Evolutionary conservation across 208 protist genomes (phyloP).

Genomic region (Leishmania martiniquensis): DNA sequence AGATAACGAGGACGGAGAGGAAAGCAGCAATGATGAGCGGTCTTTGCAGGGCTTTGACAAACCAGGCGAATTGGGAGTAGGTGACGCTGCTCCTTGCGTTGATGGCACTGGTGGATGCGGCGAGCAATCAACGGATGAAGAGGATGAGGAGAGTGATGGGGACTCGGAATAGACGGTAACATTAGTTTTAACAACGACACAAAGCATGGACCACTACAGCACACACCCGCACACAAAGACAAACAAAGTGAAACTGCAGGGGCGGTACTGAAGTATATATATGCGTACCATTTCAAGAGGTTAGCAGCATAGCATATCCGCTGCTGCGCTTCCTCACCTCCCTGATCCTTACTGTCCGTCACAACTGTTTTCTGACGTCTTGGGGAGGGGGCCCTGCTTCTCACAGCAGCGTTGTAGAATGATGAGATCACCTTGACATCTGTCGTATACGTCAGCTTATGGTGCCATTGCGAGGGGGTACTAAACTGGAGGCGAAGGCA

Average conservation of each 20-base stretch:
- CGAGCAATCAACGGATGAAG: slow-evolving; percentile 8
- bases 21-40: slow-evolving; percentile 12
- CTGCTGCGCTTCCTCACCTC: not conserved
- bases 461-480: not conserved
- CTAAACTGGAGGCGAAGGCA: not conserved
- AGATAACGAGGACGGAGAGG: slow-evolving; percentile 49
- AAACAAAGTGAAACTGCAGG: not conserved
- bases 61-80: not conserved
- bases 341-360: not conserved
- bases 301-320: not conserved
- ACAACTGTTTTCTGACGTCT: not conserved
- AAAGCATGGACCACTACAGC: too few relatives aligned
- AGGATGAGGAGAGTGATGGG: slow-evolving; percentile 19
- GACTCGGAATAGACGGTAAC: slow-evolving; percentile 9
- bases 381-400: not conserved
- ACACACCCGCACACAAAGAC: not conserved
- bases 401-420: not conserved
- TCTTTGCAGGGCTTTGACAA: not conserved
- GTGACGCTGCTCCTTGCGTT: not conserved
- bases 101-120: slow-evolving; percentile 13
- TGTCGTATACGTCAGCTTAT: not conserved
- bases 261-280: not conserved
- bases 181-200: not conserved
- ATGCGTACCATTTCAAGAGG: not conserved
- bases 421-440: not conserved